Evolutionary conservation across 805 yeast species (phyloP).

Genomic region (Suhomyces faveliae): DNA sequence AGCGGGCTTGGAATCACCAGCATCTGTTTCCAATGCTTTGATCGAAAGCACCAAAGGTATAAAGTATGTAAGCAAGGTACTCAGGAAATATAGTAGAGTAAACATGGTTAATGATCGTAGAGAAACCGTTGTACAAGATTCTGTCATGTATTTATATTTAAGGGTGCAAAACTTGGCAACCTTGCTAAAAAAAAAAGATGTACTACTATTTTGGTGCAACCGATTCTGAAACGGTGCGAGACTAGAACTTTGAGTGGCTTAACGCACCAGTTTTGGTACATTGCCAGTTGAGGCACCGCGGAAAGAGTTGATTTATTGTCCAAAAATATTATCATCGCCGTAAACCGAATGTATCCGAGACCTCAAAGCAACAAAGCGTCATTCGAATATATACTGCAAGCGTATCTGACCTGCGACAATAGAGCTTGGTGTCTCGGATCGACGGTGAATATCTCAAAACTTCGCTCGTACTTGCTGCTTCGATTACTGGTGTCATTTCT

Average conservation of each 20-base stretch:
- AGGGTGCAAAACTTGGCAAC: background rate
- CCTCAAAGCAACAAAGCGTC: background rate
- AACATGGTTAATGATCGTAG: background rate
- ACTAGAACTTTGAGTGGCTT: background rate
- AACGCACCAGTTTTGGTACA: background rate
- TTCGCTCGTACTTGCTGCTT: background rate
- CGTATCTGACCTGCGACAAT: no score
- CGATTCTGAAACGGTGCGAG: background rate
- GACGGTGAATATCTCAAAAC: no score
- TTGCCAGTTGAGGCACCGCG: background rate
- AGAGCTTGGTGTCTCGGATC: background rate
- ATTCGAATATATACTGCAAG: no score
- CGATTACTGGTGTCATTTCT: background rate
- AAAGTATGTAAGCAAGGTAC: slow-evolving; percentile 6
- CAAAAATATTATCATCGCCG: background rate
- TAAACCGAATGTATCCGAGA: background rate
- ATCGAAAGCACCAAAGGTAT: slow-evolving; percentile 13
- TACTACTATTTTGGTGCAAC: background rate
- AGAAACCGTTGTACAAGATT: background rate
- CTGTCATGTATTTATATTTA: background rate
- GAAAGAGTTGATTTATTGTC: background rate
- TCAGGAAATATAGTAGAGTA: background rate
- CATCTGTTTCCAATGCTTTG: slow-evolving; percentile 8
- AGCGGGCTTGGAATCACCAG: background rate
- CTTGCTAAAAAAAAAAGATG: background rate